phyloP scores from a whole-genome alignment of 78 protist species.

The Cavenderia fasciculata region DNA sequence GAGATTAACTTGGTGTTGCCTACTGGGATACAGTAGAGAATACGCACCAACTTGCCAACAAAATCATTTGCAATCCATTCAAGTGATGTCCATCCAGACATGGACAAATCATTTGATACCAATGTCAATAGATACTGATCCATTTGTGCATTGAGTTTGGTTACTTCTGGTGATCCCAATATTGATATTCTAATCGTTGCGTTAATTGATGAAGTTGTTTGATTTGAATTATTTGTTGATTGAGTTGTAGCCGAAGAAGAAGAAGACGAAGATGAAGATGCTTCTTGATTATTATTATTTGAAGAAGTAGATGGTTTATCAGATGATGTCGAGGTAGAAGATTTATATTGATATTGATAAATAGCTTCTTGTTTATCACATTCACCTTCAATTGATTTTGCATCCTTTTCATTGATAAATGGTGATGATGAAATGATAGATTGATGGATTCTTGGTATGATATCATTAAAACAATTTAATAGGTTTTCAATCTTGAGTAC shows the following conservation, averaged over 20 bases:
- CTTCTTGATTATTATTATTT: not conserved
- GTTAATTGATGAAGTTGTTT: not conserved
- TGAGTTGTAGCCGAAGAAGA: not conserved
- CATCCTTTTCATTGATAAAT: conserved; percentile 36
- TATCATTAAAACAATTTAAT: conserved; percentile 30
- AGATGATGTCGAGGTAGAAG: not conserved
- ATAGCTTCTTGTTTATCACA: conserved; percentile 66
- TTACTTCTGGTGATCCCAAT: conserved; percentile 31
- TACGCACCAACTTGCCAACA: conserved; percentile 14
- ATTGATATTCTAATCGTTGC: conserved; percentile 55
- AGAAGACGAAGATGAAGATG: not conserved
- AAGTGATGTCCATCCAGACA: conserved; percentile 18
- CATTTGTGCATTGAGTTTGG: conserved; percentile 12
- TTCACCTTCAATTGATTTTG: conserved; percentile 46
- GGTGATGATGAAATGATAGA: conserved; percentile 46
- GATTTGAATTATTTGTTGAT: not conserved
- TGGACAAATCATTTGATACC: not conserved
- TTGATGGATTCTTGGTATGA: conserved; percentile 66
- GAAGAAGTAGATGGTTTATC: too few species aligned
- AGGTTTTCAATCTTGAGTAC: conserved; percentile 15
- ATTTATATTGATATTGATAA: conserved; percentile 51
- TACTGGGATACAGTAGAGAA: conserved; percentile 51
- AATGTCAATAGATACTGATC: conserved; percentile 38
- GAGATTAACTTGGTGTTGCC: not conserved
- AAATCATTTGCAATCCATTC: conserved; percentile 66